These are phyloP conservation scores for Tolypocladium amazonense DNA, from an alignment of 2,329 filamentous ascomycete species.

Conservation along the genomic window DNA sequence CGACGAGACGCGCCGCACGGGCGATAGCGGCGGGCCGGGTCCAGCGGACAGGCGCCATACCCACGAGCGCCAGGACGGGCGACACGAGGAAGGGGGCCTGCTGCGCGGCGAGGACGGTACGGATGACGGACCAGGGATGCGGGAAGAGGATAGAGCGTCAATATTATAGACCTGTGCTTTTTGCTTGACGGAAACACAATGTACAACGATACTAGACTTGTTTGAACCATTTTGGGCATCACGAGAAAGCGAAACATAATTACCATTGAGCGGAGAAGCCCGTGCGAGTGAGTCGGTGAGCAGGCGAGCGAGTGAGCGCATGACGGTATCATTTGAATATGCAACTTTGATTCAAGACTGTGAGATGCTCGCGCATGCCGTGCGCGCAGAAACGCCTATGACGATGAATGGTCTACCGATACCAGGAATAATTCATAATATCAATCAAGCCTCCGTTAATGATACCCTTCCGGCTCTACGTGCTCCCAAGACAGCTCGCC, in stretches of 20 bases:
- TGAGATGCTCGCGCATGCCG: not conserved
- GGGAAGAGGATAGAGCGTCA: constrained; percentile 6
- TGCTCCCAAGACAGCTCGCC: not conserved
- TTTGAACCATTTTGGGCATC: not conserved
- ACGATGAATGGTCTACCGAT: not conserved
- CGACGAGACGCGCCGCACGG: constrained; percentile 45
- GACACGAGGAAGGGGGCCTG: constrained; percentile 31
- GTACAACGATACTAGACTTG: not conserved
- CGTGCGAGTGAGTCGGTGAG: not conserved
- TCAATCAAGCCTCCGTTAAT: not conserved
- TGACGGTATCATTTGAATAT: not conserved
- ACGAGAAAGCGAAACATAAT: not conserved
- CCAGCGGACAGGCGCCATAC: constrained; percentile 19
- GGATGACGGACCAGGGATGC: constrained; percentile 14
- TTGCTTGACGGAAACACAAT: not conserved
- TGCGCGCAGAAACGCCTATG: not conserved
- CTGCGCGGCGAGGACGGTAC: constrained; percentile 24
- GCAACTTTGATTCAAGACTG: not conserved
- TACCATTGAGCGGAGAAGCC: not conserved
- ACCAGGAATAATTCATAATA: not conserved
- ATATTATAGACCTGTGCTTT: constrained; percentile 13
- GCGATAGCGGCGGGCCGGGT: not conserved
- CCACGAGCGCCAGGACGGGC: constrained; percentile 24
- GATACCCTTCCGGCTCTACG: not conserved
- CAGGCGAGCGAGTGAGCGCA: not conserved